These are phyloP conservation scores for Effrenium voratum DNA, from an alignment of 73 alveolate genomes.

Conservation along the genomic window DNA sequence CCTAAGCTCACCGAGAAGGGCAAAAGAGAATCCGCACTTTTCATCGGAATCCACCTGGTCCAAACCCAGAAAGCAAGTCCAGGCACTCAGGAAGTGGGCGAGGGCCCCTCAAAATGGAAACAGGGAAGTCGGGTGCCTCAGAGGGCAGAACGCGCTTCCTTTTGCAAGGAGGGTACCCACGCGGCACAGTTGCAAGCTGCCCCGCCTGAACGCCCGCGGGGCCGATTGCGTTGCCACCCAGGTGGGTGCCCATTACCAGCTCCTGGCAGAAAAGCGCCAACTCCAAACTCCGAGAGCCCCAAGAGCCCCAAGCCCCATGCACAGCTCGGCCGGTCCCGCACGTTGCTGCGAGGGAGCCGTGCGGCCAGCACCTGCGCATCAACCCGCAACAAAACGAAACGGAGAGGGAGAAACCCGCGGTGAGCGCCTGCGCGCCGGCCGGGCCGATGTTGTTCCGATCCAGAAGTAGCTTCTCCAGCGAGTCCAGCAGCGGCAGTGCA, in stretches of 20 bases:
- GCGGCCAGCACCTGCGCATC: slow-evolving; percentile 39
- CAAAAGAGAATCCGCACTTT: no score
- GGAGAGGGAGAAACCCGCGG: no score
- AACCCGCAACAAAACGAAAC: neutral
- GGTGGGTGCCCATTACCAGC: slow-evolving; percentile 80
- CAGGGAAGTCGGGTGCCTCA: no score
- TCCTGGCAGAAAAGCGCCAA: neutral
- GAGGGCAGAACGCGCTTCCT: no score
- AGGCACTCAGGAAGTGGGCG: no score
- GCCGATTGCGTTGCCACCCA: slow-evolving; percentile 74
- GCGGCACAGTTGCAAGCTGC: no score
- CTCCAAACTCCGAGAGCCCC: neutral
- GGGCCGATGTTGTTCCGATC: slow-evolving; percentile 66
- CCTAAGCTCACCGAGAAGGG: neutral
- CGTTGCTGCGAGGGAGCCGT: slow-evolving; percentile 72
- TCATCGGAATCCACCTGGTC: no score
- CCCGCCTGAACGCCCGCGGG: slow-evolving; percentile 59
- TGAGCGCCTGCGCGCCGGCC: slow-evolving; percentile 46
- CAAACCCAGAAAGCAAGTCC: no score
- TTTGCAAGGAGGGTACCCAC: no score
- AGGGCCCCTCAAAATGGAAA: no score
- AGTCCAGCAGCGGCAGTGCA: slow-evolving; percentile 56
- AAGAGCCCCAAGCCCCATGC: neutral
- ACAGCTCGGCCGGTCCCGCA: slow-evolving; percentile 18
- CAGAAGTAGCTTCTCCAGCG: slow-evolving; percentile 71